Conservation (phyloP, 2,329 filamentous ascomycete species). For the Sporothrix globosa region DNA sequence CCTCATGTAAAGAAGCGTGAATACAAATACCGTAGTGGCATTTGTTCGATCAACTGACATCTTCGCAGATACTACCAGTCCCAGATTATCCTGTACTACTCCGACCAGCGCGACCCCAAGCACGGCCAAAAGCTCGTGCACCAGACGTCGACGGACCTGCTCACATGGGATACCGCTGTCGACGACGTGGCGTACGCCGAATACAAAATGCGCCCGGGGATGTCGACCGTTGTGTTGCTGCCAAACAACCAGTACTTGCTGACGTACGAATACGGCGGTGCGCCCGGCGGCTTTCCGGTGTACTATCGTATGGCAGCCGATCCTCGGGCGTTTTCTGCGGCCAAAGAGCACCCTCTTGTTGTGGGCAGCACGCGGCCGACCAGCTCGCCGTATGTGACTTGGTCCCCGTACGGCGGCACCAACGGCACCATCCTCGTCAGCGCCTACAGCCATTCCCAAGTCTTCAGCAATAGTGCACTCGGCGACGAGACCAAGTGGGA, state of each 20-base stretch:
- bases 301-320: conserved; percentile 50
- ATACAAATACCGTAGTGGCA: neutral
- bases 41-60: neutral
- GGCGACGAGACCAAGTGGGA: conserved; percentile 47
- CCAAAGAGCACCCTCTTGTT: conserved; percentile 43
- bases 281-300: conserved; percentile 48
- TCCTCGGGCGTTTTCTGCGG: conserved; percentile 47
- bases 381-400: conserved; percentile 50
- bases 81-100: conserved; percentile 68
- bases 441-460: conserved; percentile 45
- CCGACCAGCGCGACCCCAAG: conserved; percentile 67
- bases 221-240: conserved; percentile 65
- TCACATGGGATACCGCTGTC: conserved; percentile 62
- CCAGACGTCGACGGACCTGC: conserved; percentile 62
- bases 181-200: conserved; percentile 63
- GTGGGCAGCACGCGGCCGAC: conserved; percentile 43
- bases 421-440: conserved; percentile 53
- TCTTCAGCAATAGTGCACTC: conserved; percentile 50
- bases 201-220: conserved; percentile 68
- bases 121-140: conserved; percentile 72
- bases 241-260: conserved; percentile 64
- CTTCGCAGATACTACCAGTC: conserved; percentile 52
- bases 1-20: conserved; percentile 46
- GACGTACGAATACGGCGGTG: conserved; percentile 65
- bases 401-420: conserved; percentile 48